Evolutionary conservation across 805 yeast genomes (phyloP).

Genomic region (Candida vartiovaarae): DNA sequence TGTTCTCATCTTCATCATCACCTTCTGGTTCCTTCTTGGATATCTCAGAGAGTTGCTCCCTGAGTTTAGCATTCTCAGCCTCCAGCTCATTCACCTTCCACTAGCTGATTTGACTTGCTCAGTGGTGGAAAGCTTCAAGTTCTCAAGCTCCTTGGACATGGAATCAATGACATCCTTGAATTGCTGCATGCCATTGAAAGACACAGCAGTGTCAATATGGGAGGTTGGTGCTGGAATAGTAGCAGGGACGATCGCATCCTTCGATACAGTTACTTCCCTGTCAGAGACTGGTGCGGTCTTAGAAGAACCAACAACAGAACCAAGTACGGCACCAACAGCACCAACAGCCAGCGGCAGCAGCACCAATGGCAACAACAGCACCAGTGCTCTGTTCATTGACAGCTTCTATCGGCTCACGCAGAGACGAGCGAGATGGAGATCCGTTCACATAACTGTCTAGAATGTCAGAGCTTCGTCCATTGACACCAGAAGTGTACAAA

Average conservation of each 20-base stretch:
- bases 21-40: slow-evolving; percentile 8
- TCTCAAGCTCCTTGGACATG: slow-evolving; percentile 28
- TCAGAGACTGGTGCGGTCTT: background rate
- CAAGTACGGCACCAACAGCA: slow-evolving; percentile 10
- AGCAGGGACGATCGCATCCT: background rate
- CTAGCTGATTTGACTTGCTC: slow-evolving; percentile 53
- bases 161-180: slow-evolving; percentile 24
- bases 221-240: background rate
- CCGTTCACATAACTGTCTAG: slow-evolving; percentile 22
- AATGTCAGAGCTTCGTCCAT: slow-evolving; percentile 22
- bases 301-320: slow-evolving; percentile 3
- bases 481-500: slow-evolving; percentile 1
- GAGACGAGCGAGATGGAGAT: background rate
- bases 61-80: slow-evolving; percentile 23
- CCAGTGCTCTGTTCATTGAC: background rate
- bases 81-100: slow-evolving; percentile 44
- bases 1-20: slow-evolving; percentile 19
- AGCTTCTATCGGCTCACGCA: background rate
- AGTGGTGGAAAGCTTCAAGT: slow-evolving; percentile 36
- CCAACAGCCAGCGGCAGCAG: slow-evolving; percentile 4
- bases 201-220: background rate
- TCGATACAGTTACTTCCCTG: background rate
- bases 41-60: slow-evolving; percentile 4
- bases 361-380: background rate
- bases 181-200: slow-evolving; percentile 17